These are phyloP conservation scores for Aspergillus ellipticus DNA, from an alignment of 495 filamentous ascomycete genomes.

Conservation along the genomic window DNA sequence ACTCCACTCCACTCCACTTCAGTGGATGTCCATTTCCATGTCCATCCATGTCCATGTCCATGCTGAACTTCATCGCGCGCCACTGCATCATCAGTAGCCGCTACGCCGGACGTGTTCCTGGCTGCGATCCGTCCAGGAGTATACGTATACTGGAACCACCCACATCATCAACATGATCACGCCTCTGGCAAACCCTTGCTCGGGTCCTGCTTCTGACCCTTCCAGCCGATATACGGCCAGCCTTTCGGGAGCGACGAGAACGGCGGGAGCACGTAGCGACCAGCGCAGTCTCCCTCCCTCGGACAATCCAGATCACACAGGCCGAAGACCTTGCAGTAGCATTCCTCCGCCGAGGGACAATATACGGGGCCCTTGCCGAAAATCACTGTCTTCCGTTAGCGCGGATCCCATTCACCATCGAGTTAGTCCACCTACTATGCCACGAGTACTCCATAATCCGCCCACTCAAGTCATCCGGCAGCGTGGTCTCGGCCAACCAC, in stretches of 20 bases:
- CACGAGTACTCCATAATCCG: constrained; percentile 71
- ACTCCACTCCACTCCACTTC: too few species aligned
- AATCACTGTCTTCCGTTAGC: constrained; percentile 36
- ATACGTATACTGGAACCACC: background rate
- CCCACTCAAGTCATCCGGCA: constrained; percentile 58
- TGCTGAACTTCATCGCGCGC: too few species aligned
- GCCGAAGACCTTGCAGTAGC: constrained; percentile 64
- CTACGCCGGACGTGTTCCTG: too few species aligned
- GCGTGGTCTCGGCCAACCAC: constrained; percentile 56
- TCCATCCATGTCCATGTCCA: too few species aligned
- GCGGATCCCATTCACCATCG: background rate
- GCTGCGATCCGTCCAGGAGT: too few species aligned
- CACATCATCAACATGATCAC: background rate
- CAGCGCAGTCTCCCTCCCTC: constrained; percentile 30
- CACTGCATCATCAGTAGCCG: too few species aligned
- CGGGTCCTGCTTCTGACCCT: constrained; percentile 42
- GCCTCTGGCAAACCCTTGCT: constrained; percentile 34
- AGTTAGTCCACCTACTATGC: constrained; percentile 48
- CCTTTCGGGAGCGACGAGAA: constrained; percentile 45
- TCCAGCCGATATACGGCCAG: constrained; percentile 52
- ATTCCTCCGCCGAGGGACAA: constrained; percentile 54
- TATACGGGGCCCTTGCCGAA: constrained; percentile 50
- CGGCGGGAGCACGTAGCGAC: constrained; percentile 46
- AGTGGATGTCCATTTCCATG: too few species aligned
- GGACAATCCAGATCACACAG: constrained; percentile 50